Conservation (phyloP, 331 rosid species). For the Cydonia oblonga region DNA sequence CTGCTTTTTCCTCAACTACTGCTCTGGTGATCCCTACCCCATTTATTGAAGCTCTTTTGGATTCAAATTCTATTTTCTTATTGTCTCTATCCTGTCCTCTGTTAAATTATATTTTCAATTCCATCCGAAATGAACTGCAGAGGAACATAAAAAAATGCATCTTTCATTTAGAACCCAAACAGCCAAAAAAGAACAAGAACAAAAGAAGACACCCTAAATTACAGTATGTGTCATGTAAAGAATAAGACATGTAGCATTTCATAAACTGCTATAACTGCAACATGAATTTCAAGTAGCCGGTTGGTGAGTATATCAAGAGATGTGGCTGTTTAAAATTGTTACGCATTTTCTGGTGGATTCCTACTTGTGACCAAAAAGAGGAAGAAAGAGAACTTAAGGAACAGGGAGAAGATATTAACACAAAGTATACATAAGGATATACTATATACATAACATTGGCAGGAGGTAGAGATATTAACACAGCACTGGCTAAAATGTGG, state of each 20-base stretch:
- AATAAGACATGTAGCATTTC: background rate
- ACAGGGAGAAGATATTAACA: background rate
- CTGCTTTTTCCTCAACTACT: background rate
- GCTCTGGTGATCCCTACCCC: background rate
- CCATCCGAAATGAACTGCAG: background rate
- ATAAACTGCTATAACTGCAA: background rate
- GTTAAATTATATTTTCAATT: background rate
- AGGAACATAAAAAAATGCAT: background rate
- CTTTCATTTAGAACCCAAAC: background rate
- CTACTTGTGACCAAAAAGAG: background rate
- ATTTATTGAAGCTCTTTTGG: background rate
- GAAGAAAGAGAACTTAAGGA: background rate
- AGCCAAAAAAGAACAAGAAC: background rate
- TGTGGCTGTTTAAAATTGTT: background rate
- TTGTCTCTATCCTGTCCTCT: background rate
- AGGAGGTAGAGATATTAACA: background rate
- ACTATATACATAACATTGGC: background rate
- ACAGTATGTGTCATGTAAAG: background rate
- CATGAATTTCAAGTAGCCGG: background rate
- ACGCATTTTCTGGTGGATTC: background rate
- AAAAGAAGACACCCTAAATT: background rate
- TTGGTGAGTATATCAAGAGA: background rate
- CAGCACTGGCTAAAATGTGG: background rate
- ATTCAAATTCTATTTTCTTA: background rate
- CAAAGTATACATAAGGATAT: background rate